Base-by-base conservation (phyloP, 495 filamentous ascomycete species). In the Bathelium albidoporum region DNA sequence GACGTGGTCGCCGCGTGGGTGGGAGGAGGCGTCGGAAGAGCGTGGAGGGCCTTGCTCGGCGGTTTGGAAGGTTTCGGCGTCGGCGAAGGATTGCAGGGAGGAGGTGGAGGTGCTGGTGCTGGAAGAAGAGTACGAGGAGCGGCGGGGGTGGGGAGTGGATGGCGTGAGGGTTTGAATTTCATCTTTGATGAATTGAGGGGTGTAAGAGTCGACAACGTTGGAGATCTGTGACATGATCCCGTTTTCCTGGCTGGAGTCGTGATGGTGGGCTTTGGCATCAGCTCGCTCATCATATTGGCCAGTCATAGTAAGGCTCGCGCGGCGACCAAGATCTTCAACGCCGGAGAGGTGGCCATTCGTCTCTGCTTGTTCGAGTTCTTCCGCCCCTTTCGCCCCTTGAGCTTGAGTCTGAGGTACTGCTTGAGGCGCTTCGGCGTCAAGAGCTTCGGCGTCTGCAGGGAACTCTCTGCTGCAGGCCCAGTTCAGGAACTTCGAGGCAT, bases 401-500 rank as follows among this genome's bases (percentile, higher is more conserved):
- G 49, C 39, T 9, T 62, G 55, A 12, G 64, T 59, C 29, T 68
- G 18, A n/a, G 31, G 10, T 14, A 12, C 16, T 28, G 29, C 58
- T 26, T 62, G 31, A 20, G 66, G 65, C 2, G 62, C 70, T 59
- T 72, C 72, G 18, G 71, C 71, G 36, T 70, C 70, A 26, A 72
- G 68, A n/a, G 69, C 69, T 28, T 78, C 75, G 24, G 66, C 70
- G 31, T 79, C 71, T 12, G 70, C 65, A 0, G 80, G 70, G 28
- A 76, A 75, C 3, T 82, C 79, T 59, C 82, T 82, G 32, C 80
- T 75, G 59, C 82, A 80, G 9, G 91, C 85, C 93, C 93, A 97
- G 59, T 91, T 80, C 4, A 97, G 69, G 68, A 97, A 96, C 75
- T 90, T 93, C 59, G 79, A 82, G 0, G 91, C 90, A 72, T 97